Base-by-base conservation (phyloP, 1,284 basidiomycete genomes). In the Apiotrichum sp. region DNA sequence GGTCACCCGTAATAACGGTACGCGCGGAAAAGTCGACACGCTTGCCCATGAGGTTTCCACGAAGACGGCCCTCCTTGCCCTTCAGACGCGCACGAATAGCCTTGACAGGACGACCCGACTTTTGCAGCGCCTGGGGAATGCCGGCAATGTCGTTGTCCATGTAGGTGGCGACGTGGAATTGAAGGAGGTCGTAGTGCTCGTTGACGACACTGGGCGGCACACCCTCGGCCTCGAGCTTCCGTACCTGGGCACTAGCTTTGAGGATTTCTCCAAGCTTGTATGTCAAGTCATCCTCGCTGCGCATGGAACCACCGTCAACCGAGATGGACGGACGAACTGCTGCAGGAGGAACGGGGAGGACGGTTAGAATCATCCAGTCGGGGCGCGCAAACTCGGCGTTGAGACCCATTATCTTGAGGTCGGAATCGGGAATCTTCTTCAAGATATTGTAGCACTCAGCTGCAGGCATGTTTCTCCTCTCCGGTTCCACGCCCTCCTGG, bases 121-220 rank as follows among this genome's bases (percentile, higher is more conserved):
- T 98, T 73, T 98, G 96, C 68, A 97, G 78, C 1, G 95, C 93
- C 73, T 98, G 93, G 0, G 96, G 96, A 43, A 98, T 92, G 56
- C 96, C 96, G 35, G 96, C 93, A 63, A 98, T 95, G 73, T 98
- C 93, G 73, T 98, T 99, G 74, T 99, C 96, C 95, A 99, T 98
- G 73, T 98, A 98, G 0, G 96, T 98, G 6, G 95, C 96, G 59
- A 96, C 92, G 72, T 98, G 96, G 76, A 95, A 98, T 86, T 95
- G 93, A 2, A 99, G 82, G 43, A 98, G 78, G 70, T 97, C 92
- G 76, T 98, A 95, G 71, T 96, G 96, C 77, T 98, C 95, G 43
- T 87, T 87, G 65, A 97, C 88, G 62, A 99, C 89, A 68, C 97
- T 93, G 0, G 91, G 88, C 1, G 96, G 96, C 9, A 93, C 93